Evolutionary conservation across 192 early-diverging fungal species (phyloP), one percentile per base, ranked within the genome.

Genomic region (Backusella westeae): DNA sequence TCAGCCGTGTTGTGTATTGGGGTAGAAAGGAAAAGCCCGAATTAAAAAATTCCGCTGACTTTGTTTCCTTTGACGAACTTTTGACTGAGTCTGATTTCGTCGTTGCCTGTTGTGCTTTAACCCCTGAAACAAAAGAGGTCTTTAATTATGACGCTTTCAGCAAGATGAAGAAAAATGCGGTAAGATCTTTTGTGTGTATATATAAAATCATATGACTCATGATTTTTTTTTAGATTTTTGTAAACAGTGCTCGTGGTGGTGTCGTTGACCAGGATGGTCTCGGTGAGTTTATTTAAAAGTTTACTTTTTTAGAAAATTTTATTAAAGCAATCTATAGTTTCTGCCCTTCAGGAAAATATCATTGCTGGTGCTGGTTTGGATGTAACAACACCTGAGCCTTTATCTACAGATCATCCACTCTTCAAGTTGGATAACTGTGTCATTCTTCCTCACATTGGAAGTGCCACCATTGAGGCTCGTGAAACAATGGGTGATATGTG

Each of bases 371-470:
- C 90, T 4, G 96, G 93, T n/a, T 77, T 96, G 69, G 95, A 97
- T 81, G 94, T 96, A 9, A 96, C 93, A 0, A 90, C 90, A 23
- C 96, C 96, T 0, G 96, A 97, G 81, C 96, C 95, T 7, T 74
- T 97, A 52, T 85, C 88, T 8, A 39, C 72, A 0, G 85, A 91
- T 67, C 88, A 92, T 71, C 86, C 85, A 66, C 81, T 96, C 34
- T 79, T 91, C 26, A 59, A 78, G 52, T 86, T 91, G 39, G 79
- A 85, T 15, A 88, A 87, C n/a, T 91, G 89, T 66, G 84, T 85
- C 5, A 86, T 97, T 0, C 77, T 97, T 42, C 96, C 96, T n/a
- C 96, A 97, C 73, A 92, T 96, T 69, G 93, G 85, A 72, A 93
- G 90, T 73, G 93, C 92, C 3, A 96, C 96, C 0, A 80, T 91